Evolutionary conservation across 352 stramenopile species (phyloP).

Genomic region (Phytophthora pistaciae): DNA sequence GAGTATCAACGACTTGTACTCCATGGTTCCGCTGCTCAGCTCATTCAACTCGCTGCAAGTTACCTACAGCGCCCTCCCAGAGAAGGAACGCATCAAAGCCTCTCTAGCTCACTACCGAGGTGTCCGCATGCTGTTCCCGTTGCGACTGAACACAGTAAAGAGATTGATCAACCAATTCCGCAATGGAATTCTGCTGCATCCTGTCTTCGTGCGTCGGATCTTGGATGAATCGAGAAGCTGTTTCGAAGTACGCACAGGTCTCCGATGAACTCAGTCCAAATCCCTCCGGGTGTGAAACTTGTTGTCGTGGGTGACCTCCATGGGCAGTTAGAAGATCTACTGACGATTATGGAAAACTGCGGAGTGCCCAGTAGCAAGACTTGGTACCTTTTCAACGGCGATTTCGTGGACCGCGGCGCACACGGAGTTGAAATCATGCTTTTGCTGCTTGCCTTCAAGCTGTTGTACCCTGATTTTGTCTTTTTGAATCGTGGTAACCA

Average conservation of each 20-base stretch:
- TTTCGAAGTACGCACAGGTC: conserved; percentile 36
- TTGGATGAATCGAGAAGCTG: conserved; percentile 61
- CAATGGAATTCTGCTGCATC: conserved; percentile 69
- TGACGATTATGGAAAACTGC: conserved; percentile 92
- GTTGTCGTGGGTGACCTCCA: conserved; percentile 93
- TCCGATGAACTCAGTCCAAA: conserved; percentile 65
- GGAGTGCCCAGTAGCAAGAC: conserved; percentile 86
- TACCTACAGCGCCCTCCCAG: conserved; percentile 37
- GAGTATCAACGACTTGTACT: conserved; percentile 70
- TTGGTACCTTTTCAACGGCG: conserved; percentile 96
- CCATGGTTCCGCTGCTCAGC: conserved; percentile 66
- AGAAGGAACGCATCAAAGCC: conserved; percentile 54
- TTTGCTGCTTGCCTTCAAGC: conserved; percentile 86
- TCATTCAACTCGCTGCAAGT: conserved; percentile 57
- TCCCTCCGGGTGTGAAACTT: conserved; percentile 74
- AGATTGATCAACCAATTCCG: conserved; percentile 82
- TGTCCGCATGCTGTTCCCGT: conserved; percentile 61
- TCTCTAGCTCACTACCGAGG: conserved; percentile 68
- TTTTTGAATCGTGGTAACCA: conserved; percentile 96
- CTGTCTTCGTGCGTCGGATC: conserved; percentile 71
- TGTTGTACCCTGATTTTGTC: conserved; percentile 85
- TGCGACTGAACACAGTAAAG: conserved; percentile 69
- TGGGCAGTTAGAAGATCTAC: conserved; percentile 92
- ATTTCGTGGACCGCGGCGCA: conserved; percentile 94
- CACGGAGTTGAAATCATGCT: conserved; percentile 92